Conservation (phyloP, 495 filamentous ascomycete genomes). For the Hyaloscypha variabilis region DNA sequence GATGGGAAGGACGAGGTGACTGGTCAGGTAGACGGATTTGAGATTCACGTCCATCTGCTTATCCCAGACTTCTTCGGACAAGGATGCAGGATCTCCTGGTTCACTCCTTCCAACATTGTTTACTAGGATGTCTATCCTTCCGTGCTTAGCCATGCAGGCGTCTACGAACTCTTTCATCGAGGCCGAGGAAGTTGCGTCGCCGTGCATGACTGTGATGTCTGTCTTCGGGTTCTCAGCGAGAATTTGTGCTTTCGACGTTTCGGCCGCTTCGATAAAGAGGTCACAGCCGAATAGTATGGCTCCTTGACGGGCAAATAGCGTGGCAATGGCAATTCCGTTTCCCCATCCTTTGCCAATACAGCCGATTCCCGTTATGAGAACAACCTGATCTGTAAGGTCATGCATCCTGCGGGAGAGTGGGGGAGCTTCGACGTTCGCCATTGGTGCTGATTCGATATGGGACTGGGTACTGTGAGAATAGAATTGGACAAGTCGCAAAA, state of each 20-base stretch:
- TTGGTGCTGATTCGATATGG: not conserved
- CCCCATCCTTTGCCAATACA: constrained; percentile 48
- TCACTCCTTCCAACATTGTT: constrained; percentile 56
- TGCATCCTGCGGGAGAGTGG: constrained; percentile 29
- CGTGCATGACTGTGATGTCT: constrained; percentile 38
- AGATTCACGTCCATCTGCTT: constrained; percentile 53
- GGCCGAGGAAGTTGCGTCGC: constrained; percentile 47
- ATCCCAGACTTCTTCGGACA: constrained; percentile 52
- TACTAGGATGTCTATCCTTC: constrained; percentile 57
- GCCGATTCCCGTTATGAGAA: constrained; percentile 54
- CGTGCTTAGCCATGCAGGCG: constrained; percentile 46
- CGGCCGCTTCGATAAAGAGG: constrained; percentile 39
- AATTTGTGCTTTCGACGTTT: constrained; percentile 37
- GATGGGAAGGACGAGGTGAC: constrained; percentile 49
- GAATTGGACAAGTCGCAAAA: not conserved
- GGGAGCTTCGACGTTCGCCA: constrained; percentile 29
- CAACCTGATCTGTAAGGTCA: constrained; percentile 49
- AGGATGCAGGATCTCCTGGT: constrained; percentile 50
- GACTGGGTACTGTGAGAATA: not conserved
- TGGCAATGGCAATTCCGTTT: constrained; percentile 50
- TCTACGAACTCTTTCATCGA: constrained; percentile 49
- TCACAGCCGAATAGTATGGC: constrained; percentile 51
- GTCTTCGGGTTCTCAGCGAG: constrained; percentile 33
- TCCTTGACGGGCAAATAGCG: constrained; percentile 45
- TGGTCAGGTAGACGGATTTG: constrained; percentile 53